Evolutionary conservation across 148 eudicot species (phyloP).

Genomic region (Arctostaphylos glauca): DNA sequence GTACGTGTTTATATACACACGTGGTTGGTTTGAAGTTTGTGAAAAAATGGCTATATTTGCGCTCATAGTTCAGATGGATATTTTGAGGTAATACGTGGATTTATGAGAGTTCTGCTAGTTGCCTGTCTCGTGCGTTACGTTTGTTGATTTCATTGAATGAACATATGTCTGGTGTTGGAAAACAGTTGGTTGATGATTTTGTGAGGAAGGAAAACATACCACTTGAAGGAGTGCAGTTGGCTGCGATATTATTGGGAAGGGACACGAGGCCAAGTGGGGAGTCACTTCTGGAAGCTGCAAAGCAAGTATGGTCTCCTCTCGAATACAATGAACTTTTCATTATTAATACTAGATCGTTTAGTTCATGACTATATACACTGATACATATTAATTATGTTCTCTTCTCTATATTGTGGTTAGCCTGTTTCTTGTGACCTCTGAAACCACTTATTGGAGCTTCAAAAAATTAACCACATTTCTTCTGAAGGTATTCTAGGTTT

Average conservation of each 20-base stretch:
- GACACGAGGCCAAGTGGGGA: constrained; percentile 97
- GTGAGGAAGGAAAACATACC: constrained; percentile 65
- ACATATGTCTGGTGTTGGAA: background rate
- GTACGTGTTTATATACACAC: background rate
- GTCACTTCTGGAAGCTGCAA: constrained; percentile 81
- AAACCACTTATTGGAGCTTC: background rate
- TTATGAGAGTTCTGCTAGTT: constrained; percentile 1
- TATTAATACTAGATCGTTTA: background rate
- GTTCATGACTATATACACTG: background rate
- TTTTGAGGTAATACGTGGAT: background rate
- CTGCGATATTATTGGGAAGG: constrained; percentile 77
- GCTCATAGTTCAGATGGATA: background rate
- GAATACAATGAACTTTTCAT: background rate
- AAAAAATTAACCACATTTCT: background rate
- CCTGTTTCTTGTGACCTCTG: constrained; percentile 1
- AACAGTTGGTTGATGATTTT: constrained; percentile 76
- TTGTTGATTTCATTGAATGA: background rate
- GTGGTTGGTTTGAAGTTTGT: background rate
- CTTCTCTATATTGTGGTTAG: background rate
- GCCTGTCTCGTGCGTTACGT: background rate
- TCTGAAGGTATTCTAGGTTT: background rate
- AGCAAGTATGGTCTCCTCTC: constrained; percentile 47
- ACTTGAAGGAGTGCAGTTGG: constrained; percentile 40
- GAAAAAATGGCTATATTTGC: background rate
- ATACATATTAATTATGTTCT: background rate